phyloP scores from a whole-genome alignment of 148 eudicot genomes.

The Fagopyrum esculentum region DNA sequence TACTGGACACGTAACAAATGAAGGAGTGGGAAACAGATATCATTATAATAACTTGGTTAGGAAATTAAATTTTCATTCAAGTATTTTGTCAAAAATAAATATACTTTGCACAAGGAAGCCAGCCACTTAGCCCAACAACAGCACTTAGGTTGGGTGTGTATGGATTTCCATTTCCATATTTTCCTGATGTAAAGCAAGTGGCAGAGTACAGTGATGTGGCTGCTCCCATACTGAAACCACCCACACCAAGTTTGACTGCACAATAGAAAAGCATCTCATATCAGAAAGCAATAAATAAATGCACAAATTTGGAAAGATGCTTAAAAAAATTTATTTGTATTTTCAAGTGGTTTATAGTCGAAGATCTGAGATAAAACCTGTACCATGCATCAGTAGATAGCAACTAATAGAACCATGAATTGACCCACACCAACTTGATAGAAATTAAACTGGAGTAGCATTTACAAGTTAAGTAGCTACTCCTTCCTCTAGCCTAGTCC shows the following conservation, averaged over 20 bases:
- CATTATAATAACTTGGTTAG: not conserved
- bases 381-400: not conserved
- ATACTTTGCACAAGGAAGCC: slow-evolving; percentile 91
- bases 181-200: slow-evolving; percentile 53
- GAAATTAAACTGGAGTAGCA: not conserved
- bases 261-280: slow-evolving; percentile 9
- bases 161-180: slow-evolving; percentile 51
- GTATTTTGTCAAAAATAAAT: slow-evolving; percentile 28
- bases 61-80: not conserved
- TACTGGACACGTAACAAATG: slow-evolving; percentile 29
- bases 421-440: no score
- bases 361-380: not conserved
- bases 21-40: slow-evolving; percentile 3
- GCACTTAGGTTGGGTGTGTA: slow-evolving; percentile 56
- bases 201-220: slow-evolving; percentile 81
- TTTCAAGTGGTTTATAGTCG: not conserved
- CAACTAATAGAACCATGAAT: not conserved
- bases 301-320: not conserved
- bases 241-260: slow-evolving; percentile 84
- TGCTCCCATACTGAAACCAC: slow-evolving; percentile 99
- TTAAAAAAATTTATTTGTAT: not conserved
- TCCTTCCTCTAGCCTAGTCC: no score
- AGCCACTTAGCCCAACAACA: slow-evolving; percentile 90
- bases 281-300: not conserved
- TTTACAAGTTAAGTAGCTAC: no score